Evolutionary conservation across 495 filamentous ascomycete species (phyloP), one percentile per base, ranked within the genome.

Genomic region (Penicillium silybi): DNA sequence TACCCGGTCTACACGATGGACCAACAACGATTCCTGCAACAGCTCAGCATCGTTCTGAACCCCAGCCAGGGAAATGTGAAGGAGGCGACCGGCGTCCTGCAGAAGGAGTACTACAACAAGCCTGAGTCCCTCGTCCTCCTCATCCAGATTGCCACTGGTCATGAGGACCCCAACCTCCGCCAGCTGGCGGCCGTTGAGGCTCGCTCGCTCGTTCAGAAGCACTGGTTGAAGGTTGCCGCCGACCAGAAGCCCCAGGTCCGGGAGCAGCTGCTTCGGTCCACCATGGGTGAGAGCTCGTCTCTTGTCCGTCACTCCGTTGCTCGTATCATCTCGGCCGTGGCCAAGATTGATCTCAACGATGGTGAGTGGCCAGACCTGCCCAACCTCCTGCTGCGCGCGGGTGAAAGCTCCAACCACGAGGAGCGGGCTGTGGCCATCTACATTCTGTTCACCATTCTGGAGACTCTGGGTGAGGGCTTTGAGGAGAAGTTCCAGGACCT

Each of bases 171-270:
- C 6, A 80, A 86, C 54, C 75, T 97, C 13, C 85, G 90, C 48
- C 95, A 97, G 72, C 78, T 92, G 48, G 90, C 95, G 27, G 89
- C 93, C 41, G 88, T 97, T 43, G 90, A 97, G 73, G 85, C 87
- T 17, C 78, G 89, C 25, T 81, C 85, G 50, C 76, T 95, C 25
- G 88, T 96, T 17, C 70, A 80, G 53, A 96, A 90, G 77, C 91
- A 95, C 71, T 98, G 93, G 93, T 63, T 74, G 46, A 67, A 74
- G 44, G 63, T 89, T 6, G 69, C 80, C 13, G 74, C 68, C 25
- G 76, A 74, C 40, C 83, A 89, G 66, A 96, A 95, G 76, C 76
- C 80, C 34, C 78, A 85, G 47, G 84, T 95, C 34, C 83, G 92
- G 23, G 82, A 89, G 52, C 83, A 88, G 65, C 80, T 98, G 15